Conservation (phyloP, 1,139 yeast species). For the Candida sanyaensis region DNA sequence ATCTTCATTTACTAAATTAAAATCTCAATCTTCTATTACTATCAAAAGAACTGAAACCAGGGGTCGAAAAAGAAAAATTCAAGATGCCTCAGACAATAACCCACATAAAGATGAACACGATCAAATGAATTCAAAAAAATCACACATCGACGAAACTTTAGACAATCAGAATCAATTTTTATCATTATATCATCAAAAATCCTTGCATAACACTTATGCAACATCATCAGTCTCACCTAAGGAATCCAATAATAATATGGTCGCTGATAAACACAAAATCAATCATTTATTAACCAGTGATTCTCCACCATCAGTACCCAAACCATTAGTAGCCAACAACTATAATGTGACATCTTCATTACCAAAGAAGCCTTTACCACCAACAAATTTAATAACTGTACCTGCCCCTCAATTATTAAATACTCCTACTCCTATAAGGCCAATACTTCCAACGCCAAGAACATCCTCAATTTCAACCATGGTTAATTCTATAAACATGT, state of each 20-base stretch:
- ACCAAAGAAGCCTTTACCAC: background rate
- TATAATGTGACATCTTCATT: background rate
- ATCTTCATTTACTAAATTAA: background rate
- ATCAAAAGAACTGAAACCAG: slow-evolving; percentile 13
- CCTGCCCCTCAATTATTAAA: background rate
- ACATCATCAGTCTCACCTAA: background rate
- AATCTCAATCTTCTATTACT: background rate
- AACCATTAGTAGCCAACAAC: background rate
- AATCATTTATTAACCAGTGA: slow-evolving; percentile 15
- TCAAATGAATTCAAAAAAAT: background rate
- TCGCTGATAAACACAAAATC: slow-evolving; percentile 13
- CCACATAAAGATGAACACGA: background rate
- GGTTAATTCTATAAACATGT: background rate
- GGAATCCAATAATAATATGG: background rate
- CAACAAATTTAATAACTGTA: background rate
- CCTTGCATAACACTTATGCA: background rate
- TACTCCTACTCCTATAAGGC: slow-evolving; percentile 2
- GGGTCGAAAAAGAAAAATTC: slow-evolving; percentile 15
- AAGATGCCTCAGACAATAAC: background rate
- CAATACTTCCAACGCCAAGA: slow-evolving; percentile 3
- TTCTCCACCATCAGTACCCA: slow-evolving; percentile 10
- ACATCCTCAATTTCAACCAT: background rate
- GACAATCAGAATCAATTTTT: background rate
- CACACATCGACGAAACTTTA: background rate
- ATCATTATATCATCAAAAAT: background rate